Evolutionary conservation across 495 filamentous ascomycete genomes (phyloP).

Genomic region (Penicillium arizonense): DNA sequence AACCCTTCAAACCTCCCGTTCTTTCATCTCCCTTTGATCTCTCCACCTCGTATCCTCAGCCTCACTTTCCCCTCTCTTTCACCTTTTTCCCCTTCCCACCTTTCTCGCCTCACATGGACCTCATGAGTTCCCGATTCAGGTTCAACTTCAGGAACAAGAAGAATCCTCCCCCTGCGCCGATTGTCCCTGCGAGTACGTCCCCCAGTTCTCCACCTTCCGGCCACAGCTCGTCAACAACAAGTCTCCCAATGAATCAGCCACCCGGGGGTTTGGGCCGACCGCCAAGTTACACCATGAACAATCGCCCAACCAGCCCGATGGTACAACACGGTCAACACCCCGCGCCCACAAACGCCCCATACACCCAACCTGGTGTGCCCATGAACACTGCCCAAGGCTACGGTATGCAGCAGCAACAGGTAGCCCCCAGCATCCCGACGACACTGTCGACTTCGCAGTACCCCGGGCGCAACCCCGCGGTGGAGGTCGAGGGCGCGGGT

Average conservation of each 20-base stretch:
- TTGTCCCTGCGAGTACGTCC: constrained; percentile 36
- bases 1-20: background rate
- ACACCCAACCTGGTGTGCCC: constrained; percentile 50
- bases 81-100: constrained; percentile 11
- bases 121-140: constrained; percentile 54
- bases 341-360: constrained; percentile 60
- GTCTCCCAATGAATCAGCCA: constrained; percentile 50
- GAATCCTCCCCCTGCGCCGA: constrained; percentile 26
- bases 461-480: constrained; percentile 48
- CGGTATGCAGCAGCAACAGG: constrained; percentile 39
- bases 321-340: constrained; percentile 67
- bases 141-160: constrained; percentile 47
- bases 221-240: constrained; percentile 49
- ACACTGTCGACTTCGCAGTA: constrained; percentile 44
- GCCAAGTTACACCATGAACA: constrained; percentile 68
- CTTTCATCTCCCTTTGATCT: constrained; percentile 11
- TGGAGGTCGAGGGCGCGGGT: constrained; percentile 84
- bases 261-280: constrained; percentile 51
- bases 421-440: constrained; percentile 43
- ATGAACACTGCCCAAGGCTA: constrained; percentile 53
- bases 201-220: constrained; percentile 37
- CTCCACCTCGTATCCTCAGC: constrained; percentile 13
- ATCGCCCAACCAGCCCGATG: constrained; percentile 58
- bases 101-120: constrained; percentile 38
- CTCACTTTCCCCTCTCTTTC: constrained; percentile 13